Evolutionary conservation across 495 filamentous ascomycete genomes (phyloP).

Genomic region (Penicillium steckii): DNA sequence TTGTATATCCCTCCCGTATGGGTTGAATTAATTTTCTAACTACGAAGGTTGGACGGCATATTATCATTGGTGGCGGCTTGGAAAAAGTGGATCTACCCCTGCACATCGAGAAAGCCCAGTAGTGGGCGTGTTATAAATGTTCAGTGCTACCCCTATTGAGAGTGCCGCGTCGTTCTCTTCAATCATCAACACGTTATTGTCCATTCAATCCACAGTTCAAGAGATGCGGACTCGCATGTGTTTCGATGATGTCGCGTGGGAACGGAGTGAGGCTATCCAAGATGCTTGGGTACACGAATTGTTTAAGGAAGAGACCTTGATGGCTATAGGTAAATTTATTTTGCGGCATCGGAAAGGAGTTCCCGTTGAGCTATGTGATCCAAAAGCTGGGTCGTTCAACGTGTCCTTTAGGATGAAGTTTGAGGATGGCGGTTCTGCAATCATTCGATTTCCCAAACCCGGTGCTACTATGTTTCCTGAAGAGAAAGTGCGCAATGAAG

Average conservation of each 20-base stretch:
- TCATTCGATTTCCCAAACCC: conserved; percentile 17
- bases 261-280: conserved; percentile 8
- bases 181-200: not conserved
- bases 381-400: conserved; percentile 19
- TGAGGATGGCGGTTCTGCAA: conserved; percentile 14
- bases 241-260: conserved; percentile 22
- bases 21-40: too few relatives aligned
- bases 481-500: conserved; percentile 41
- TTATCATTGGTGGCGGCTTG: too few relatives aligned
- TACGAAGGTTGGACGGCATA: too few relatives aligned
- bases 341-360: conserved; percentile 8
- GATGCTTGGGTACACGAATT: conserved; percentile 14
- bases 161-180: not conserved
- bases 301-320: conserved; percentile 3
- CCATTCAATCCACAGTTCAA: not conserved
- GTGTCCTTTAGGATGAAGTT: conserved; percentile 17
- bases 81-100: not conserved
- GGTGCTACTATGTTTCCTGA: conserved; percentile 27
- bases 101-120: not conserved
- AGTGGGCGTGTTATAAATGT: not conserved
- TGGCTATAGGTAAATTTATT: conserved; percentile 13
- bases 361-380: conserved; percentile 4
- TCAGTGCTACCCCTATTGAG: not conserved
- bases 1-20: too few relatives aligned
- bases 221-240: conserved; percentile 13